A percentile compares a stretch with the other conserved stretches of the same genome.
Evolutionary conservation across 305 asterid species (phyloP).

Genomic region (Solanum chacoense): DNA sequence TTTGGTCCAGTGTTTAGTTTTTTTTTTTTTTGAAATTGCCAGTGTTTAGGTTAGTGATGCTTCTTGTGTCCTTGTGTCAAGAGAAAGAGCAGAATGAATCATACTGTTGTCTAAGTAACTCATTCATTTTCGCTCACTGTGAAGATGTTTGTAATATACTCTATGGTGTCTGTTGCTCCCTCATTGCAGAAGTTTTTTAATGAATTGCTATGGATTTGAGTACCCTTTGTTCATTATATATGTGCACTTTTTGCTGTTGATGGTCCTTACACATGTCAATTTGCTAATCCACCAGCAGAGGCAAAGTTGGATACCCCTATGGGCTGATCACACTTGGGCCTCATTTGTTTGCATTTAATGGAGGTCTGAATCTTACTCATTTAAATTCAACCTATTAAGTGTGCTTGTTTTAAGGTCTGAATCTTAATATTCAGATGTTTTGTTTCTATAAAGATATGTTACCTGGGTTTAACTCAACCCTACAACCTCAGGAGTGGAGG

Average conservation of each 20-base stretch:
- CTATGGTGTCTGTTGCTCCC: not conserved
- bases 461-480: not conserved
- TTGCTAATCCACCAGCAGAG: not conserved
- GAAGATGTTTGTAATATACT: not conserved
- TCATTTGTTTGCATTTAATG: not conserved
- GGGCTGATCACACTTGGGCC: not conserved
- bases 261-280: not conserved
- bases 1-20: not conserved
- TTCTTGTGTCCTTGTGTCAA: not conserved
- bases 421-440: not conserved
- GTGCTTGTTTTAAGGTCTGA: not conserved
- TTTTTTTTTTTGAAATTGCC: not conserved
- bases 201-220: not conserved
- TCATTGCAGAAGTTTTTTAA: not conserved
- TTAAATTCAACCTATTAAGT: not conserved
- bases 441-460: not conserved
- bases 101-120: not conserved
- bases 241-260: not conserved
- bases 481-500: not conserved
- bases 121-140: not conserved
- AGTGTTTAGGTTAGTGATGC: not conserved
- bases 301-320: not conserved
- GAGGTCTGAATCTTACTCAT: not conserved
- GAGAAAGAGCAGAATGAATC: not conserved
- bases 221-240: not conserved